Conservation (phyloP, 805 yeast genomes). For the Saccharomyces kudriavzevii region DNA sequence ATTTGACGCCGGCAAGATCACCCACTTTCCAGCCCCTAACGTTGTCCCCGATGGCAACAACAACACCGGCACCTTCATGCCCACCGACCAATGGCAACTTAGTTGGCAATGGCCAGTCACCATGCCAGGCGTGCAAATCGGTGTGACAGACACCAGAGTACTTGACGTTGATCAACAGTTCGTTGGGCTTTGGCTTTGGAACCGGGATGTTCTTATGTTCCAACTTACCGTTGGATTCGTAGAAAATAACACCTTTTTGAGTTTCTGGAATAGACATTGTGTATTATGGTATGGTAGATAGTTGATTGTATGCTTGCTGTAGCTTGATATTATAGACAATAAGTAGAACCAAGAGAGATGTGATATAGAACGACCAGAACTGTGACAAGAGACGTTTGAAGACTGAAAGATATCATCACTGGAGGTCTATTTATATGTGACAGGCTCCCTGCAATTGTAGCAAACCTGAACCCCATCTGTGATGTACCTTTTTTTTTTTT, state of each 20-base stretch:
- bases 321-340: neutral
- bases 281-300: neutral
- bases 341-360: neutral
- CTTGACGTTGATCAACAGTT: constrained; percentile 56
- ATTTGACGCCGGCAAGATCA: constrained; percentile 59
- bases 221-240: constrained; percentile 36
- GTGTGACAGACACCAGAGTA: constrained; percentile 73
- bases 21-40: constrained; percentile 56
- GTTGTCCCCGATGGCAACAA: constrained; percentile 52
- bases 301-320: neutral
- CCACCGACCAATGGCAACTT: constrained; percentile 61
- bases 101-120: constrained; percentile 59
- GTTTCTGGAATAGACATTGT: constrained; percentile 33
- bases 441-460: neutral
- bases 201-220: constrained; percentile 46
- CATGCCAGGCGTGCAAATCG: constrained; percentile 68
- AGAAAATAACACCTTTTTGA: constrained; percentile 46
- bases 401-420: neutral
- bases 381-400: neutral
- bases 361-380: neutral
- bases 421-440: neutral
- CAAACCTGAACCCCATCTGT: neutral
- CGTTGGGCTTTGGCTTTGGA: constrained; percentile 56
- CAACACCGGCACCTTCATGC: constrained; percentile 69
- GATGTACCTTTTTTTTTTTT: neutral